Evolutionary conservation across 208 protist genomes (phyloP), one percentile per base, ranked within the genome.

Genomic region (Wallacemonas sp.): DNA sequence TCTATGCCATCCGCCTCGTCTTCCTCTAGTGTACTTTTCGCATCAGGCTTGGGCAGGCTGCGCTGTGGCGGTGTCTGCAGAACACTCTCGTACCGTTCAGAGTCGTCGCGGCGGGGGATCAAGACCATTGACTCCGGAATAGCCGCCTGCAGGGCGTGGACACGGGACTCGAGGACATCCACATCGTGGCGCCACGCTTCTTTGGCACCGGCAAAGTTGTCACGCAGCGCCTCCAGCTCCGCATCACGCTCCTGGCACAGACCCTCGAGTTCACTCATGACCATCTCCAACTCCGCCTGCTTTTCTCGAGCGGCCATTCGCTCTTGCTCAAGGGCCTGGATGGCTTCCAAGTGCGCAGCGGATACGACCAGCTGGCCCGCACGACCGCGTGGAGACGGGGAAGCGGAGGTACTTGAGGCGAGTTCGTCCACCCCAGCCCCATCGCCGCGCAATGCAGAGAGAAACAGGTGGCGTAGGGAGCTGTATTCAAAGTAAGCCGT

Each of bases 171-270:
- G 26, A 93, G 64, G 2, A 88, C 79, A 1, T 67, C 66, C 15
- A 88, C 61, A 58, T 90, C 83, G 42, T 54, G 75, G 31, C 74
- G 49, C 83, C 86, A 93, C 28, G 54, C 71, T 8, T 76, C 75
- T 45, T 88, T 79, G 0, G 83, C 77, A 1, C 68, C 68, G 15
- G 56, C 54, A 62, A 88, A 84, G 62, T 84, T 93, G 24, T 45
- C 19, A 26, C 83, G 62, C 33, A 93, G 44, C 14, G 75, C 67
- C 2, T 39, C 64, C 22, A 93, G 80, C 39, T 93, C 86, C 46
- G 62, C 66, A 61, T 90, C 83, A 1, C 82, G 60, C 30, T 87
- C 76, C 2, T 72, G 65, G 24, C 75, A 62, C 6, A 86, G 69
- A 6, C 33, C 39, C 28, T 79, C 68, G 2, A 93, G 55, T 55